Percentiles rank a stretch among this genome's conserved stretches.
Evolutionary conservation across 805 yeast species (phyloP).

Genomic region (Hanseniaspora guilliermondii): DNA sequence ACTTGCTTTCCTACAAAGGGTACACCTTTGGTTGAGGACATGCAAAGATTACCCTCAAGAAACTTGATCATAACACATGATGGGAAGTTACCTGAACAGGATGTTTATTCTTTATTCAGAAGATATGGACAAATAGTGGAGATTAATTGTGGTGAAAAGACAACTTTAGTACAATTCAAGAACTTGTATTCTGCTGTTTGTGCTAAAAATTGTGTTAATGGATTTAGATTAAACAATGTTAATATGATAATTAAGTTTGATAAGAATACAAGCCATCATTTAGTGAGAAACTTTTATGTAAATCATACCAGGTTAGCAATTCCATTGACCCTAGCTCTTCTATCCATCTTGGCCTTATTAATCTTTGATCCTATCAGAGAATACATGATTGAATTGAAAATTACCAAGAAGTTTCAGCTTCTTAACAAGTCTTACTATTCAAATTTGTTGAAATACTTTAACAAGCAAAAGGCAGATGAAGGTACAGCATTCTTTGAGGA

Average conservation of each 20-base stretch:
- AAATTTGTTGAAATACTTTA: slow-evolving; percentile 30
- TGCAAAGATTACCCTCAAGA: slow-evolving; percentile 61
- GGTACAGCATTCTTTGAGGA: slow-evolving; percentile 51
- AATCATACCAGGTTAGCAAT: slow-evolving; percentile 74
- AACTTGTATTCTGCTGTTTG: slow-evolving; percentile 57
- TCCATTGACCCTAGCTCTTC: slow-evolving; percentile 63
- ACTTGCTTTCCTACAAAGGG: slow-evolving; percentile 71
- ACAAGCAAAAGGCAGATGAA: slow-evolving; percentile 21
- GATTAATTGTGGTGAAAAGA: slow-evolving; percentile 43
- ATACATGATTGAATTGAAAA: slow-evolving; percentile 60
- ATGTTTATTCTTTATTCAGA: slow-evolving; percentile 65
- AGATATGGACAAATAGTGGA: slow-evolving; percentile 77
- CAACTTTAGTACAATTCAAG: slow-evolving; percentile 44
- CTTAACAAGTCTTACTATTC: slow-evolving; percentile 29
- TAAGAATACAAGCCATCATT: slow-evolving; percentile 40
- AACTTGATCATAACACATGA: slow-evolving; percentile 56
- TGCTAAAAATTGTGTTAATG: slow-evolving; percentile 86
- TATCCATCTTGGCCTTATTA: slow-evolving; percentile 71
- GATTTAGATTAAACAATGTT: slow-evolving; percentile 51
- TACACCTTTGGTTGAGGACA: slow-evolving; percentile 90
- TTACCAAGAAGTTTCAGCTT: slow-evolving; percentile 47
- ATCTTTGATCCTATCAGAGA: slow-evolving; percentile 90
- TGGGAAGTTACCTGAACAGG: slow-evolving; percentile 71
- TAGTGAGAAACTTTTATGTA: slow-evolving; percentile 44
- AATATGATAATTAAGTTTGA: slow-evolving; percentile 64